Evolutionary conservation across 2,329 filamentous ascomycete genomes (phyloP).

Genomic region (Pseudogymnoascus sp.): DNA sequence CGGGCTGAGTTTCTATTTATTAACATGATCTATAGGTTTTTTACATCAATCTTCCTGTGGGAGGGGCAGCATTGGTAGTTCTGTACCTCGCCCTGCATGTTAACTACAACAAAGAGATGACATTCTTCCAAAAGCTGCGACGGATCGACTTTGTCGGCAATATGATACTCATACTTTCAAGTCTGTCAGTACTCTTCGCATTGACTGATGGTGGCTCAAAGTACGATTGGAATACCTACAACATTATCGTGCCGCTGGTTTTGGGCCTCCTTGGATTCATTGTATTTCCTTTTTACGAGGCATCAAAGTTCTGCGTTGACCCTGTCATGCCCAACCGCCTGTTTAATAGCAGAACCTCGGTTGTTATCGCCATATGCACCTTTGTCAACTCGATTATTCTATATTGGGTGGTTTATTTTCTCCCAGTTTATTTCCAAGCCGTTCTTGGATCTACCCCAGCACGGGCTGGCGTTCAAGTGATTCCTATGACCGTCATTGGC

Average conservation of each 20-base stretch:
- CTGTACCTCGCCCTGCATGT: conserved; percentile 24
- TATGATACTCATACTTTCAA: conserved; percentile 34
- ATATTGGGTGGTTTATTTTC: conserved; percentile 26
- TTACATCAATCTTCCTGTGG: conserved; percentile 21
- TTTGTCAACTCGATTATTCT: conserved; percentile 33
- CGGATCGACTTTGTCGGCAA: conserved; percentile 40
- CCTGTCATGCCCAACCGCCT: conserved; percentile 12
- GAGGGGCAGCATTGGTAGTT: conserved; percentile 13
- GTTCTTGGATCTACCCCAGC: background rate
- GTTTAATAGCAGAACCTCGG: conserved; percentile 12
- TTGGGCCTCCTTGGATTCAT: conserved; percentile 35
- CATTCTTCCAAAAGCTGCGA: conserved; percentile 28
- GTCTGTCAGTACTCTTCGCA: conserved; percentile 35
- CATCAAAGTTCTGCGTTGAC: conserved; percentile 11
- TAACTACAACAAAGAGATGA: conserved; percentile 28
- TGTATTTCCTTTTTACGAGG: conserved; percentile 24
- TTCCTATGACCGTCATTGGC: background rate
- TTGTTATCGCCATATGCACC: conserved; percentile 23
- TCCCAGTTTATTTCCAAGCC: conserved; percentile 11
- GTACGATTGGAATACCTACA: conserved; percentile 35
- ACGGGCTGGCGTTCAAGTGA: background rate
- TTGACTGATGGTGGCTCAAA: conserved; percentile 38
- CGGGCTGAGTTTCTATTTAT: background rate
- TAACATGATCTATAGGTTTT: background rate
- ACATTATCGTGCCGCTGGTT: conserved; percentile 37